Evolutionary conservation across 1,139 yeast genomes (phyloP), one percentile per base, ranked within the genome.

Genomic region (Magnusiomyces fungicola): DNA sequence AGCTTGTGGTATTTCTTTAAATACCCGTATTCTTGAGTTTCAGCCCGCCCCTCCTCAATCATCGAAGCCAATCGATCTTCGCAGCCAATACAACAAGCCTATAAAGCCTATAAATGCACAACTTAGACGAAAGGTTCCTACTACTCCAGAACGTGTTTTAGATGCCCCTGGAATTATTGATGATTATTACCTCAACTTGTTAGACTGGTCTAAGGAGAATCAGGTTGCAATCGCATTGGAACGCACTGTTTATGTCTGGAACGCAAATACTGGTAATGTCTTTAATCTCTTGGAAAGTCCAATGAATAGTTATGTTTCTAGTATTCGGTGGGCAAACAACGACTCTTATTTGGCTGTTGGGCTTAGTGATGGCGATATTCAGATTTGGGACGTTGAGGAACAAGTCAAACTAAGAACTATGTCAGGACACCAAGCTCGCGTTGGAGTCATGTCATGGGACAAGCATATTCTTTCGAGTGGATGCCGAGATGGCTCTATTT

Each of bases 111-210:
- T 78, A 2, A 69, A 72, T 48, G 81, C 82, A 1, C 70, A 81
- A 53, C 73, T 78, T 44, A 73, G 71, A 25, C 63, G 95, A 57
- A 84, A 83, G 59, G 78, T 92, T 42, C 89, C 95, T 14, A 80
- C 88, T 0, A 88, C 89, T 16, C 97, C 98, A 0, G 96, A 88
- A 58, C 76, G 96, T 57, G 96, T 92, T 1, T 73, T 92, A 45
- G 99, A 92, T 69, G 98, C 98, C 0, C 99, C 98, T 0, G 97
- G 96, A 0, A 75, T 90, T 51, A 78, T 84, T 34, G 97, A 92
- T 65, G 98, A 92, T 68, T 94, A 89, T 66, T 92, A 92, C 65
- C 74, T 90, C 50, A 90, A 89, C 64, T 71, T 92, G 48, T 69
- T 92, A 52, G 81, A 92, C 54, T 92, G 98, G 98, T 89, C 97